Evolutionary conservation across 2,329 filamentous ascomycete genomes (phyloP), one percentile per base, ranked within the genome.

Genomic region (Beauveria varroae): DNA sequence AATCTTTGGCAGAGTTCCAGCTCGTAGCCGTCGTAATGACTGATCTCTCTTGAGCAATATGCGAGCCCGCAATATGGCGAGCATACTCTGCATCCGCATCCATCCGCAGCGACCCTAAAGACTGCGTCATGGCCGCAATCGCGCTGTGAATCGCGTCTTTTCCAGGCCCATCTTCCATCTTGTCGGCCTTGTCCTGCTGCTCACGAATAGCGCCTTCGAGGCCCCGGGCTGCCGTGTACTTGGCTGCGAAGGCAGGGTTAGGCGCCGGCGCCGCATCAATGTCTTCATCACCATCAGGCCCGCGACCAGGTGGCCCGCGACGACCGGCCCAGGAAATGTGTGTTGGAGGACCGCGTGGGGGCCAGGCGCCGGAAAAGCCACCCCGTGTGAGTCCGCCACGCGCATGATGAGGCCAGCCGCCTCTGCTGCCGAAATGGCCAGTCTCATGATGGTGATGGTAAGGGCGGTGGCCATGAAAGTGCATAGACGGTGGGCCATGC

Each of bases 21-120:
- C 40, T 28, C 12, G 16, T 20, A 8, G 8, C n/a, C 46, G 22
- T 58, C n/a, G 58, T 24, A 6, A 54, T 55, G 4, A 18, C 52
- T 3, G 30, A 41, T 44, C 53, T 56, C 24, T 43, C 53, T 10
- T 34, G 34, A 5, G 43, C 16, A n/a, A 51, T n/a, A 7, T 40
- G n/a, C 9, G 34, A n/a, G 8, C 22, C 59, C 22, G 68, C 76
- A 64, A 82, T 57, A 63, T 78, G 75, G 63, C 73, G 71, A 34
- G 78, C 80, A 63, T 78, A 78, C 63, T 77, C 74, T 66, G 76
- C 79, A 57, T 83, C 79, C 2, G 76, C 79, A 67, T 79, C 75
- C 6, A 79, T 63, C 63, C 73, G 69, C 60, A 81, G 61, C 60
- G 64, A 61, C 57, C 77, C 73, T 28, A 81, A 65, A 52, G 72